These are phyloP conservation scores for Coniella vitis DNA, from an alignment of 2,329 filamentous ascomycete genomes.

Conservation along the genomic window DNA sequence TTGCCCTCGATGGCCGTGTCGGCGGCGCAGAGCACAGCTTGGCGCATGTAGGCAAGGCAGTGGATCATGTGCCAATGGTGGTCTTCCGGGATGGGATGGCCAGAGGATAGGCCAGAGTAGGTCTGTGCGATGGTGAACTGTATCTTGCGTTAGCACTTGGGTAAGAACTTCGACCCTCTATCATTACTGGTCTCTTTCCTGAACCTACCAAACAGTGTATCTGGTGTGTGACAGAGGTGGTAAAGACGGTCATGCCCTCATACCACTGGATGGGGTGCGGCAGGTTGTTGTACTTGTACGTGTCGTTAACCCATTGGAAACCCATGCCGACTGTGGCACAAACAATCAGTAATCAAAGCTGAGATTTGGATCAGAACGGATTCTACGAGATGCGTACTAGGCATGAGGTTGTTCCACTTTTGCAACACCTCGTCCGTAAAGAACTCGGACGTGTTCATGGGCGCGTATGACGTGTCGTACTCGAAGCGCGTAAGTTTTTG, in stretches of 20 bases:
- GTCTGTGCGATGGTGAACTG: constrained; percentile 36
- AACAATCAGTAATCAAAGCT: constrained; percentile 1
- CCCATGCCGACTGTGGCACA: constrained; percentile 27
- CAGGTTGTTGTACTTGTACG: constrained; percentile 29
- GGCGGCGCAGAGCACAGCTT: constrained; percentile 39
- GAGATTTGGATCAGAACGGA: no score
- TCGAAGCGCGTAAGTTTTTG: constrained; percentile 28
- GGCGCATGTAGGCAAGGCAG: constrained; percentile 42
- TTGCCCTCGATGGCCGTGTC: constrained; percentile 40
- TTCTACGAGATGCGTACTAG: constrained; percentile 22
- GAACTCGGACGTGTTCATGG: constrained; percentile 30
- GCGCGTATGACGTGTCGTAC: constrained; percentile 28
- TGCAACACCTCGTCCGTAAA: constrained; percentile 28
- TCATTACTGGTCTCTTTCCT: no score
- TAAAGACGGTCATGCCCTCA: constrained; percentile 29
- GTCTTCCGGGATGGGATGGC: constrained; percentile 33
- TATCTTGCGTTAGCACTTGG: not conserved
- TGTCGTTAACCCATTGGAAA: constrained; percentile 30
- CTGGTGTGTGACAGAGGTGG: constrained; percentile 31
- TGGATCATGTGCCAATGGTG: constrained; percentile 43
- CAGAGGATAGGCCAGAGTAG: constrained; percentile 34
- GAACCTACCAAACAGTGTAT: constrained; percentile 28
- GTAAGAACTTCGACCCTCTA: not conserved
- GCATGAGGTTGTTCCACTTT: constrained; percentile 31
- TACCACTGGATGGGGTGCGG: constrained; percentile 28